phyloP scores from a whole-genome alignment of 1,139 yeast species.

The Candida mesenterica region DNA sequence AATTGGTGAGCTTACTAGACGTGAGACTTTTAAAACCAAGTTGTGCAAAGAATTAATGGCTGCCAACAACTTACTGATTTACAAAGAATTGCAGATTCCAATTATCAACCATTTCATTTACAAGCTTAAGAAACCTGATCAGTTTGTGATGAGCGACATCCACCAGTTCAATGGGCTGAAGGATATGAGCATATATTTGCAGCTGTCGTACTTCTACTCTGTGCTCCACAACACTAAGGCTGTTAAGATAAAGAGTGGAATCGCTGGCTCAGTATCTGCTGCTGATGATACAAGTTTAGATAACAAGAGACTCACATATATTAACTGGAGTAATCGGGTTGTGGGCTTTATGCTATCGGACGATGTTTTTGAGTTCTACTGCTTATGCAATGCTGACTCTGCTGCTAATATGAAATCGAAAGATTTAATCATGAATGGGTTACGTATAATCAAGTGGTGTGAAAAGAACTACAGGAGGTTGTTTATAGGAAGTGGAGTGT shows the following conservation, averaged over 20 bases:
- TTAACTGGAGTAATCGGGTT: slow-evolving; percentile 26
- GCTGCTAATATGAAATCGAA: slow-evolving; percentile 25
- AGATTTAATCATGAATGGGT: slow-evolving; percentile 32
- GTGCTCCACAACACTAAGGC: slow-evolving; percentile 30
- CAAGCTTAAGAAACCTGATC: slow-evolving; percentile 55
- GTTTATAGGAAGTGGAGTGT: slow-evolving; percentile 29
- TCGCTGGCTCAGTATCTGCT: neutral
- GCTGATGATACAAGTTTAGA: slow-evolving; percentile 2
- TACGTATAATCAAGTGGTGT: slow-evolving; percentile 41
- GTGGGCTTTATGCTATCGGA: slow-evolving; percentile 43
- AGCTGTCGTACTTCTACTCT: slow-evolving; percentile 33
- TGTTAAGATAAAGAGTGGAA: slow-evolving; percentile 17
- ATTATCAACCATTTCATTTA: slow-evolving; percentile 75
- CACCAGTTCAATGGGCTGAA: slow-evolving; percentile 13
- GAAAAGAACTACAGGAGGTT: slow-evolving; percentile 34
- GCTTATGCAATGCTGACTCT: slow-evolving; percentile 27
- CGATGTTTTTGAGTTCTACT: slow-evolving; percentile 37
- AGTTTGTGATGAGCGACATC: slow-evolving; percentile 32
- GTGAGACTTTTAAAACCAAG: slow-evolving; percentile 36
- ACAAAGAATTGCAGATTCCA: slow-evolving; percentile 56
- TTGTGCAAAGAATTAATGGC: slow-evolving; percentile 32
- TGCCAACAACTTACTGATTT: slow-evolving; percentile 21
- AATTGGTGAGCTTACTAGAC: slow-evolving; percentile 38
- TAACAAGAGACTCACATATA: slow-evolving; percentile 36
- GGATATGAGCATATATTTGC: slow-evolving; percentile 18